Base-by-base conservation (phyloP, 345 rosid genomes). In the Turnera subulata region DNA sequence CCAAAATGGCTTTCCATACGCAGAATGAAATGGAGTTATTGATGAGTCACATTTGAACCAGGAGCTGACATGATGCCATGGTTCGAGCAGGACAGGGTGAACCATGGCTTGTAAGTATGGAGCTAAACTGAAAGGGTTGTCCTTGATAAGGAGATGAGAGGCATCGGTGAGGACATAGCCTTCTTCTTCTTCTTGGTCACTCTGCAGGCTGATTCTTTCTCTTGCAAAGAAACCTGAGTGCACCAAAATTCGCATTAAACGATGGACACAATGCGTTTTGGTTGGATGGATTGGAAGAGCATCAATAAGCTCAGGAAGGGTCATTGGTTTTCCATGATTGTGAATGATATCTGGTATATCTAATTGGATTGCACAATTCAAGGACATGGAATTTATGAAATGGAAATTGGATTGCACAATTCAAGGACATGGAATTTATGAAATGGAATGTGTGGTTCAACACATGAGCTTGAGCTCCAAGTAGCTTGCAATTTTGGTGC, bases 1-100 rank as follows among this genome's bases (percentile, higher is more conserved):
- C 76, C 73, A 69, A 10, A 79, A 38, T 1, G 39, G n/a, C 61
- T 44, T 40, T 12, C 82, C 80, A 53, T 78, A 67, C 0, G 72
- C 73, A 9, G 21, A 64, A 46, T 70, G 65, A 46, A 77, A 79
- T n/a, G 80, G 46, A 13, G 73, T 58, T n/a, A n/a, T n/a, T 16
- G 7, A 8, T 13, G 61, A 55, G 3, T 60, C 33, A 2, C 56
- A 63, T 29, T 51, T 25, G 20, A 78, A 55, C 82, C 80, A 76
- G 9, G 66, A 62, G 1, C 68, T 61, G 2, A 80, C 40, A 26
- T 39, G 70, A 13, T 64, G 66, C 65, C 76, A 72, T 20, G 89
- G 72, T 35, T 17, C n/a, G n/a, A 64, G 6, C 1, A 73, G 0
- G 6, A 44, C 70, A 0, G 78, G 77, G n/a, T 61, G 15, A 20